Conservation (phyloP, 2,329 filamentous ascomycete genomes). For the Scedosporium dehoogii region DNA sequence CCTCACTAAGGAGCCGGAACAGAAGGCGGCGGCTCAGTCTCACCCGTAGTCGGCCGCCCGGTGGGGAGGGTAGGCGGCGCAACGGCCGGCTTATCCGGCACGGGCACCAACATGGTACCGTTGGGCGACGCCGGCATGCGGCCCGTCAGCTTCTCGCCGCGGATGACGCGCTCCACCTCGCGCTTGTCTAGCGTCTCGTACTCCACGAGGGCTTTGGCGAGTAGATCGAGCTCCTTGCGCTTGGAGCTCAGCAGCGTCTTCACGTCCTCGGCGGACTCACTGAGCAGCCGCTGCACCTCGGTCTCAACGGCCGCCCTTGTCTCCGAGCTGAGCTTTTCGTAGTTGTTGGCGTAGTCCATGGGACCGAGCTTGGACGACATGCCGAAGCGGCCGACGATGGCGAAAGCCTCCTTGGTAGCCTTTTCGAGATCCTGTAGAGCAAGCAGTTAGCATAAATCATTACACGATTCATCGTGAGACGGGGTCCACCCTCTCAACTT, state of each 20-base stretch:
- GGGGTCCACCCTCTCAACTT: slow-evolving; percentile 23
- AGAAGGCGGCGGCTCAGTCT: background rate
- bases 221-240: slow-evolving; percentile 73
- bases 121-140: slow-evolving; percentile 40
- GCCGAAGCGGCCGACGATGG: slow-evolving; percentile 79
- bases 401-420: slow-evolving; percentile 74
- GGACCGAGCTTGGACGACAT: slow-evolving; percentile 86
- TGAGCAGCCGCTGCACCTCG: slow-evolving; percentile 77
- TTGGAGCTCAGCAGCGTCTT: slow-evolving; percentile 60
- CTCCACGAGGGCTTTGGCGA: slow-evolving; percentile 83
- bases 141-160: slow-evolving; percentile 68
- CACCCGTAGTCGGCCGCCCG: background rate
- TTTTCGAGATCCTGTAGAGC: slow-evolving; percentile 62
- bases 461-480: too few species aligned
- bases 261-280: slow-evolving; percentile 71
- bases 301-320: slow-evolving; percentile 80
- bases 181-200: slow-evolving; percentile 87
- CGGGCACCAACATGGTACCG: slow-evolving; percentile 10
- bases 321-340: slow-evolving; percentile 71
- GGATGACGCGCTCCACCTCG: slow-evolving; percentile 84
- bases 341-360: slow-evolving; percentile 75
- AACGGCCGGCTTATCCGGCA: background rate
- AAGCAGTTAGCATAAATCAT: background rate
- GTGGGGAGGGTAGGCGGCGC: background rate
- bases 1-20: background rate